These are phyloP conservation scores for Bimuria novae-zelandiae DNA, from an alignment of 2,329 filamentous ascomycete species.

Conservation along the genomic window DNA sequence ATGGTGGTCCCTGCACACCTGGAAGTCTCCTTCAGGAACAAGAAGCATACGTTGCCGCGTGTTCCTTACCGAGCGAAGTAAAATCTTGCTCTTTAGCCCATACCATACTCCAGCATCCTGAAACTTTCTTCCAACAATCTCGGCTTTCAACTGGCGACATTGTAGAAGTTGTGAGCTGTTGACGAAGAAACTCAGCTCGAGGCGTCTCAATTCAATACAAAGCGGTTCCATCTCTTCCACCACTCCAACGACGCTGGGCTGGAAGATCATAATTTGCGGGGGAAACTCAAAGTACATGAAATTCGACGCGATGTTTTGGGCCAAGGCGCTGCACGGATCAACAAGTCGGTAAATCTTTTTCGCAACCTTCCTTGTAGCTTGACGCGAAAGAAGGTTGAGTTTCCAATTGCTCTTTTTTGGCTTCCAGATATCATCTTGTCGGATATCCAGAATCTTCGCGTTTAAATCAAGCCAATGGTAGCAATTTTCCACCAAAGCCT, in stretches of 20 bases:
- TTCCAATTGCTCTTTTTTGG: slow-evolving; percentile 47
- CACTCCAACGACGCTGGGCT: too few species aligned
- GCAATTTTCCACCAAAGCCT: slow-evolving; percentile 55
- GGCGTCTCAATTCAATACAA: slow-evolving; percentile 55
- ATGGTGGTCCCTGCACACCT: slow-evolving; percentile 34
- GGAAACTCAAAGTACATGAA: slow-evolving; percentile 58
- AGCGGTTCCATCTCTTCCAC: slow-evolving; percentile 38
- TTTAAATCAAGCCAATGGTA: slow-evolving; percentile 64
- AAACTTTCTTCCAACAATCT: slow-evolving; percentile 54
- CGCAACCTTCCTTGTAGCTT: slow-evolving; percentile 30
- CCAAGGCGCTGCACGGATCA: slow-evolving; percentile 54
- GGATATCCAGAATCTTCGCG: slow-evolving; percentile 56
- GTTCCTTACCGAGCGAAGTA: slow-evolving; percentile 56
- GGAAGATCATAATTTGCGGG: slow-evolving; percentile 52
- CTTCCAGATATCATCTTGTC: slow-evolving; percentile 52
- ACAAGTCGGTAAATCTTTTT: too few species aligned
- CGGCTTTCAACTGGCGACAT: slow-evolving; percentile 55
- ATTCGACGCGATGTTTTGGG: slow-evolving; percentile 46
- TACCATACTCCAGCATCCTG: slow-evolving; percentile 67
- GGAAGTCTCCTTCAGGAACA: slow-evolving; percentile 53
- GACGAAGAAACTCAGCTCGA: slow-evolving; percentile 61
- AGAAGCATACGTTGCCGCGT: slow-evolving; percentile 56
- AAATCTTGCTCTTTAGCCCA: slow-evolving; percentile 63
- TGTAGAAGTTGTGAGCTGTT: slow-evolving; percentile 50
- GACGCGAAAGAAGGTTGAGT: slow-evolving; percentile 37